Evolutionary conservation across 75 land plant species (phyloP).

Genomic region (Cupressus sempervirens): DNA sequence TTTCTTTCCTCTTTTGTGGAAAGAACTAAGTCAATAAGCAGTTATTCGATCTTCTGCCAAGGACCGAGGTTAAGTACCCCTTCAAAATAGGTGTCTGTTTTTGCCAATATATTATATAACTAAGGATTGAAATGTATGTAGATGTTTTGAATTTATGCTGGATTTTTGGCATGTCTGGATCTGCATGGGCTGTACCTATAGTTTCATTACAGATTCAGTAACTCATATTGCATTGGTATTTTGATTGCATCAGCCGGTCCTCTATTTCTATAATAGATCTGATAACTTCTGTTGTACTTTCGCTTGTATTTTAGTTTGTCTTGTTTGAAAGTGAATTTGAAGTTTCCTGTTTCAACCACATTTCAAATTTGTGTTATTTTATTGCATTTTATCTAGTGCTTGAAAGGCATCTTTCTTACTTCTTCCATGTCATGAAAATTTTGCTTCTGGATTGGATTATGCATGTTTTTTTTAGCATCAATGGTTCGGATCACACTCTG

Average conservation of each 20-base stretch:
- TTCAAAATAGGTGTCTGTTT: neutral
- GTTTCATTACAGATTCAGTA: neutral
- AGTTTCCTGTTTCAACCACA: neutral
- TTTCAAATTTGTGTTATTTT: no score
- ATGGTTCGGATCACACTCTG: no score
- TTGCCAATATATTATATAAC: neutral
- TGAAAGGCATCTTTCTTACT: neutral
- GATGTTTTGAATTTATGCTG: neutral
- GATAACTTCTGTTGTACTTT: neutral
- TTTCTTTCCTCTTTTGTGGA: neutral
- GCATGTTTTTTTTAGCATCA: no score
- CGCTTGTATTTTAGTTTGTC: neutral
- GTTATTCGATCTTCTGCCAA: neutral
- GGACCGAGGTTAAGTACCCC: neutral
- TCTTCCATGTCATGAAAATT: no score
- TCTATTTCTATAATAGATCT: neutral
- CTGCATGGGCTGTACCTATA: neutral
- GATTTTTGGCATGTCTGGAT: neutral
- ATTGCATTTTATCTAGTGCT: neutral
- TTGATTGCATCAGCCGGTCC: neutral
- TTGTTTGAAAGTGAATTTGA: neutral
- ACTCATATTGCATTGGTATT: neutral
- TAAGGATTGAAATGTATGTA: neutral
- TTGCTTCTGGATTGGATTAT: no score
- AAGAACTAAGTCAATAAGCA: neutral